Conservation (phyloP, 2,329 filamentous ascomycete species). For the Zymoseptoria passerinii region DNA sequence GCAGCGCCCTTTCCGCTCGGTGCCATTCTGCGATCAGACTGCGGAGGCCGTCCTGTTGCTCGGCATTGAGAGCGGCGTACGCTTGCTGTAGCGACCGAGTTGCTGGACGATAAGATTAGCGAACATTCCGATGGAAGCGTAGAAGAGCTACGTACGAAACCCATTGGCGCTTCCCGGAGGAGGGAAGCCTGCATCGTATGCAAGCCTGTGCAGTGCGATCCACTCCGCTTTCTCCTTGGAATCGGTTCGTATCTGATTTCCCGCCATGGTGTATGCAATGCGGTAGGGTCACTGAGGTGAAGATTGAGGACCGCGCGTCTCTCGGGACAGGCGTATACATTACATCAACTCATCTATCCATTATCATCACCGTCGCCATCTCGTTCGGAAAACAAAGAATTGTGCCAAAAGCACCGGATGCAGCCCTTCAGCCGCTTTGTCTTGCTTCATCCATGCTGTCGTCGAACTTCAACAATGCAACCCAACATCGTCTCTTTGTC, state of each 20-base stretch:
- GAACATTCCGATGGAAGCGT: not conserved
- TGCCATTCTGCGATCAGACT: not conserved
- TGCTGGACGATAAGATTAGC: not conserved
- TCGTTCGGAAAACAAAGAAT: not conserved
- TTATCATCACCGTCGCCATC: not conserved
- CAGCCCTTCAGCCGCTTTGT: not conserved
- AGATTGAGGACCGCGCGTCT: not conserved
- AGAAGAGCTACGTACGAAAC: not conserved
- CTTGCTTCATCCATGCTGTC: not conserved
- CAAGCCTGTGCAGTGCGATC: not conserved
- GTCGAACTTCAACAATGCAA: not conserved
- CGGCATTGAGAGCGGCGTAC: not conserved
- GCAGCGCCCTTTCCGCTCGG: not conserved
- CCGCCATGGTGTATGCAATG: not conserved
- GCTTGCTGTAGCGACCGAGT: not conserved
- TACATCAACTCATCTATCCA: not conserved
- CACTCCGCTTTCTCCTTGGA: not conserved
- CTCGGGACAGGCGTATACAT: not conserved
- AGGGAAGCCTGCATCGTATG: not conserved
- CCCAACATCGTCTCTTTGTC: not conserved
- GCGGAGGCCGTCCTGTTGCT: not conserved
- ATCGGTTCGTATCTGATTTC: not conserved
- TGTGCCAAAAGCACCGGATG: not conserved
- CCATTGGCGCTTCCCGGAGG: not conserved
- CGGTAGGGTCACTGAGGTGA: not conserved